Evolutionary conservation across 306 rosid species (phyloP).

Genomic region (Cyamopsis tetragonoloba): DNA sequence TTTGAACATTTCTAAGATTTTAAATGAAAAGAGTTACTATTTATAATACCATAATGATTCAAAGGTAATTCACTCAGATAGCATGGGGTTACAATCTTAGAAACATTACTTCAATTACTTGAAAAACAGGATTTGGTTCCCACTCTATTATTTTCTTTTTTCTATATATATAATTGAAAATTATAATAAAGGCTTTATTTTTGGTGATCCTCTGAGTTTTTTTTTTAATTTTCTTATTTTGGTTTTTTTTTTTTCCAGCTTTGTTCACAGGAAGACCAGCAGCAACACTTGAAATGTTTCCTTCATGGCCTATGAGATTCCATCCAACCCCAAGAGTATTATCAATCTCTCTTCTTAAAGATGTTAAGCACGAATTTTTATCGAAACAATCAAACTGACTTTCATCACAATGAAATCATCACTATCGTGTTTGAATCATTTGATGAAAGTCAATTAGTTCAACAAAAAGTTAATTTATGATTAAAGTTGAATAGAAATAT

Average conservation of each 20-base stretch:
- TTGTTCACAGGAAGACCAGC: conserved; percentile 80
- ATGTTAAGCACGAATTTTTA: too few relatives aligned
- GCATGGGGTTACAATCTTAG: conserved; percentile 58
- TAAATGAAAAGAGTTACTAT: conserved; percentile 35
- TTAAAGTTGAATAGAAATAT: too few relatives aligned
- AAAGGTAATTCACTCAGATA: conserved; percentile 39
- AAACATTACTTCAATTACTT: conserved; percentile 53
- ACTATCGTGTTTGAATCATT: too few relatives aligned
- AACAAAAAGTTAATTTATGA: too few relatives aligned
- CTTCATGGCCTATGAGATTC: conserved; percentile 95
- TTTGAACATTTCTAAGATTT: conserved; percentile 47
- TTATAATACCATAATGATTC: conserved; percentile 55
- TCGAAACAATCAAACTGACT: too few relatives aligned
- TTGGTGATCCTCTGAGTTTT: conserved; percentile 53
- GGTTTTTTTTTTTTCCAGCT: conserved; percentile 69
- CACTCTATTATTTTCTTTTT: too few relatives aligned
- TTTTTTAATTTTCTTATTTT: too few relatives aligned
- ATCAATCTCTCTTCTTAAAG: conserved; percentile 27
- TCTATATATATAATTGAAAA: conserved; percentile 15
- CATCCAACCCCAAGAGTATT: conserved; percentile 66
- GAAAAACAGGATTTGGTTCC: conserved; percentile 63
- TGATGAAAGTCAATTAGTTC: too few relatives aligned
- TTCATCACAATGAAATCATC: too few relatives aligned
- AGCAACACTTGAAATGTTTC: conserved; percentile 98
- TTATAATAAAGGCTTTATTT: conserved; percentile 26